phyloP scores from a whole-genome alignment of 495 filamentous ascomycete species.

The Annulohypoxylon nitens region DNA sequence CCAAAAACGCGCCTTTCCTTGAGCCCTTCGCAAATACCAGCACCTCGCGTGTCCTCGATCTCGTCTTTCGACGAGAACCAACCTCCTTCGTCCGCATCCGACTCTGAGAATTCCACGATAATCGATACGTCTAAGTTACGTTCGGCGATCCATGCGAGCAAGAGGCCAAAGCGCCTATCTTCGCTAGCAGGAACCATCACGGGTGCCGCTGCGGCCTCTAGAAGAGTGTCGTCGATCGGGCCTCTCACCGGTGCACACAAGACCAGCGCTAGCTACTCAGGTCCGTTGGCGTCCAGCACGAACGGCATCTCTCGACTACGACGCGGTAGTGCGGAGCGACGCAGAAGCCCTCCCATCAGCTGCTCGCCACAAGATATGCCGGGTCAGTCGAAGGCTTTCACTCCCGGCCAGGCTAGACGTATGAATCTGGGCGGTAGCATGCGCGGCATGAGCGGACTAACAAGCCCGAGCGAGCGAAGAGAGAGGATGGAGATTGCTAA shows the following conservation, averaged over 20 bases:
- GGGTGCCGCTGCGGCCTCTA: slow-evolving; percentile 43
- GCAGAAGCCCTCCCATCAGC: slow-evolving; percentile 60
- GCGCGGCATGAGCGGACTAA: slow-evolving; percentile 41
- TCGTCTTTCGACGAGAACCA: slow-evolving; percentile 57
- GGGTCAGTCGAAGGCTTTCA: slow-evolving; percentile 46
- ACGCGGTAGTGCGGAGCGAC: slow-evolving; percentile 55
- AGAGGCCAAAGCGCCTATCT: slow-evolving; percentile 58
- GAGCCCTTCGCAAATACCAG: slow-evolving; percentile 48
- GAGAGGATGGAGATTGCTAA: slow-evolving; percentile 11
- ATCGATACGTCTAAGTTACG: slow-evolving; percentile 62
- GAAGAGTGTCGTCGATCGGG: slow-evolving; percentile 56
- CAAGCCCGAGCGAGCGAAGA: slow-evolving; percentile 43
- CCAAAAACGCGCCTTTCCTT: slow-evolving; percentile 47
- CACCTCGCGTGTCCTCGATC: slow-evolving; percentile 29
- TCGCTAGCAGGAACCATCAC: slow-evolving; percentile 46
- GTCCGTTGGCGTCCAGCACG: slow-evolving; percentile 54
- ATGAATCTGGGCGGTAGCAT: slow-evolving; percentile 59
- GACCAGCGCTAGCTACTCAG: slow-evolving; percentile 49
- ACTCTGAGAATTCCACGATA: slow-evolving; percentile 57
- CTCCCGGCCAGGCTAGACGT: slow-evolving; percentile 58
- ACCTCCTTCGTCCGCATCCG: slow-evolving; percentile 60
- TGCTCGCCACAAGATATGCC: slow-evolving; percentile 58
- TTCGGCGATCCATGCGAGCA: slow-evolving; percentile 60
- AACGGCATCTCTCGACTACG: slow-evolving; percentile 62
- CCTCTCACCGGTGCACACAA: slow-evolving; percentile 43